These are phyloP conservation scores for Tetraselmis striata DNA, from an alignment of 139 green algal species.

Conservation along the genomic window DNA sequence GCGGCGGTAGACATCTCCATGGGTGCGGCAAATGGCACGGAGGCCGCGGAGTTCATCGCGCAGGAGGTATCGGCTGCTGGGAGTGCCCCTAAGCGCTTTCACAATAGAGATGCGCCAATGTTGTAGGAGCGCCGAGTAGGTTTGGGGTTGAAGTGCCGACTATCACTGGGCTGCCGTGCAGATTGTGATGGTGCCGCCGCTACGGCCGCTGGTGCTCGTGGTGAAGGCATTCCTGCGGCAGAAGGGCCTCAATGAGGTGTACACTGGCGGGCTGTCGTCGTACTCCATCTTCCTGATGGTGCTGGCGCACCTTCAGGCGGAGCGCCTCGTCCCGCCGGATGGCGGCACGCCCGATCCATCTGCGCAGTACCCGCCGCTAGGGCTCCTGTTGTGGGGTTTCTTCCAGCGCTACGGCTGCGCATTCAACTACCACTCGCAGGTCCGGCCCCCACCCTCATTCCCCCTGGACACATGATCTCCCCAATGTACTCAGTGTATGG, in stretches of 20 bases:
- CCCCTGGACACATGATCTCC: too few species aligned
- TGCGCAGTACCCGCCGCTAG: neutral
- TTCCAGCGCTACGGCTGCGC: slow-evolving; percentile 42
- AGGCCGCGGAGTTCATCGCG: slow-evolving; percentile 45
- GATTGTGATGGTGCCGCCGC: slow-evolving; percentile 37
- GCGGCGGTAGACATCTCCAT: slow-evolving; percentile 62
- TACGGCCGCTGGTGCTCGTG: slow-evolving; percentile 60
- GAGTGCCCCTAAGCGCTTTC: too few species aligned
- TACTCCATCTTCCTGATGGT: slow-evolving; percentile 72
- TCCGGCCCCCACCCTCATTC: too few species aligned
- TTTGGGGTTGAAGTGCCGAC: too few species aligned
- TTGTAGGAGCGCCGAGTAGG: too few species aligned
- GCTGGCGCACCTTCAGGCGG: slow-evolving; percentile 58
- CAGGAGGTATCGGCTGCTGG: slow-evolving; percentile 18
- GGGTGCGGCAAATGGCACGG: slow-evolving; percentile 55
- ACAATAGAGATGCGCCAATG: too few species aligned
- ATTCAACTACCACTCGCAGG: slow-evolving; percentile 29
- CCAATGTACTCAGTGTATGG: too few species aligned
- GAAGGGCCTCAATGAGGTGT: slow-evolving; percentile 65
- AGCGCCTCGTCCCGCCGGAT: slow-evolving; percentile 13
- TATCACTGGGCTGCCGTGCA: too few species aligned
- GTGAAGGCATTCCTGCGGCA: slow-evolving; percentile 61
- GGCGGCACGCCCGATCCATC: neutral
- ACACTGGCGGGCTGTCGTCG: slow-evolving; percentile 53
- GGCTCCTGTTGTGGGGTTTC: slow-evolving; percentile 47